A percentile compares a stretch with the other conserved stretches of the same genome.
These are phyloP conservation scores for Penium margaritaceum DNA, from an alignment of 139 green algal genomes.

Conservation along the genomic window DNA sequence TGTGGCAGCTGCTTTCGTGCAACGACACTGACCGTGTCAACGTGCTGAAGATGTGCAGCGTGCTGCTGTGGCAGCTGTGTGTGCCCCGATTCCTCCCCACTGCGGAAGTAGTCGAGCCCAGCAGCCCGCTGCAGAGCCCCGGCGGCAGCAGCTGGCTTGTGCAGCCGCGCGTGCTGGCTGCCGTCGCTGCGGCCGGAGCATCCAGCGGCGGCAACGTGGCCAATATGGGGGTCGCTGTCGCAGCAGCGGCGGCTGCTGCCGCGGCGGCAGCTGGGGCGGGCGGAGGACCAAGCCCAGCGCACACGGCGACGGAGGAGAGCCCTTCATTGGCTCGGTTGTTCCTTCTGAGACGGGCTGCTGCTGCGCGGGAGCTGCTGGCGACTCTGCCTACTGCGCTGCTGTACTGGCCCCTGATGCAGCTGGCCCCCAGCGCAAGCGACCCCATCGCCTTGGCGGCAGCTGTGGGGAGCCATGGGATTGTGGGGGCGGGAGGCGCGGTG, in stretches of 20 bases:
- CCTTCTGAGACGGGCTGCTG: slow-evolving; percentile 1
- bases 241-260: too few relatives aligned
- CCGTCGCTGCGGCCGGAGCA: too few relatives aligned
- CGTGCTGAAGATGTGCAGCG: slow-evolving; percentile 36
- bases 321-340: slow-evolving; percentile 22
- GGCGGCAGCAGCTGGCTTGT: slow-evolving; percentile 8
- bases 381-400: slow-evolving; percentile 27
- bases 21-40: slow-evolving; percentile 25
- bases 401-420: slow-evolving; percentile 39
- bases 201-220: too few relatives aligned
- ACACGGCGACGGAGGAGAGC: background rate
- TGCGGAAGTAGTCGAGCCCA: background rate
- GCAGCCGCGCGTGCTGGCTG: background rate
- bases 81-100: slow-evolving; percentile 5
- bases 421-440: slow-evolving; percentile 18
- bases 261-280: background rate
- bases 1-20: slow-evolving; percentile 28
- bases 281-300: background rate
- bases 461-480: slow-evolving; percentile 30
- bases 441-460: slow-evolving; percentile 23
- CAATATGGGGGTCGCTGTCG: too few relatives aligned
- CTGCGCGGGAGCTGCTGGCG: slow-evolving; percentile 11
- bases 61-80: slow-evolving; percentile 38
- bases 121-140: background rate
- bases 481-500: background rate